Percentiles rank a stretch among this genome's conserved stretches.
These are phyloP conservation scores for Leccinum boreale DNA, from an alignment of 768 basidiomycete species.

Conservation along the genomic window DNA sequence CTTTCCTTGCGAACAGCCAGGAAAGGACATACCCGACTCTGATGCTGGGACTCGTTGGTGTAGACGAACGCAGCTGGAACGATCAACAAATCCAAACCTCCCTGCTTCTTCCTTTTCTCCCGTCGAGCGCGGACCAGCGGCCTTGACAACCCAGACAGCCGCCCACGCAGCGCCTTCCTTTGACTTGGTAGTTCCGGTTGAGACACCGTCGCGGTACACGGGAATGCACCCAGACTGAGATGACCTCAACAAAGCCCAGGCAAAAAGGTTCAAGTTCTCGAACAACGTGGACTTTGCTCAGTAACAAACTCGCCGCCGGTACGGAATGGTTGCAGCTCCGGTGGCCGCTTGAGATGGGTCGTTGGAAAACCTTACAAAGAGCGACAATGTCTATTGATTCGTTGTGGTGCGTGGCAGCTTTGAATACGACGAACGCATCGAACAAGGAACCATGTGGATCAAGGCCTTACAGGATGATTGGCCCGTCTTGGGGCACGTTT, in stretches of 20 bases:
- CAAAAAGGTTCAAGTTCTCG: conserved; percentile 55
- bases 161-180: conserved; percentile 69
- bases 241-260: conserved; percentile 49
- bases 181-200: conserved; percentile 44
- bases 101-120: conserved; percentile 14
- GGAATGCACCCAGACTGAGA: conserved; percentile 60
- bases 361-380: conserved; percentile 32
- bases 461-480: conserved; percentile 53
- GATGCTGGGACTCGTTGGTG: conserved; percentile 63
- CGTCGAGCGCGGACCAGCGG: conserved; percentile 26
- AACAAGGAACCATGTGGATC: background rate
- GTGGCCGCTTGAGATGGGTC: background rate
- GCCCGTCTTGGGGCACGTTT: conserved; percentile 54
- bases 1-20: too few relatives aligned
- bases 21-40: conserved; percentile 45
- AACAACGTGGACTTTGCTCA: conserved; percentile 77
- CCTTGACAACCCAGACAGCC: conserved; percentile 63
- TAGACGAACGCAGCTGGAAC: conserved; percentile 70
- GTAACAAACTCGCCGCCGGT: conserved; percentile 54
- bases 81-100: conserved; percentile 44
- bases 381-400: conserved; percentile 61
- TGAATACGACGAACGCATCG: conserved; percentile 17
- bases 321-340: conserved; percentile 54
- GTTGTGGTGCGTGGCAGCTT: conserved; percentile 63
- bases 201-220: conserved; percentile 41